Percentiles rank a stretch among this genome's conserved stretches.
Evolutionary conservation across 768 basidiomycete species (phyloP).

Genomic region (Leccinum incarnatum): DNA sequence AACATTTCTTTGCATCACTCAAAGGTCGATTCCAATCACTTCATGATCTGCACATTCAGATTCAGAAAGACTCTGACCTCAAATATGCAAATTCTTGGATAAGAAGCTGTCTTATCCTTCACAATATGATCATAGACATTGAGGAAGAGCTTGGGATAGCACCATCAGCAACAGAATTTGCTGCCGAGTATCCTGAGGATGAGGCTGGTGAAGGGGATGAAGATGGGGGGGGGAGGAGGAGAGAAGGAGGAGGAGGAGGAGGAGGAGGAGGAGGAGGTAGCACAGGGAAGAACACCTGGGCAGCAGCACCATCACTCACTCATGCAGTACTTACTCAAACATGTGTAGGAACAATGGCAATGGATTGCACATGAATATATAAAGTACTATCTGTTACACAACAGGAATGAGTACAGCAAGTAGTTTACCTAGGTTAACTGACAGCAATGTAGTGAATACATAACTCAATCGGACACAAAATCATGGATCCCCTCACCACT

Average conservation of each 20-base stretch:
- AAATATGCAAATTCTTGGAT: conserved; percentile 7
- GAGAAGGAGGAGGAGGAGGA: no score
- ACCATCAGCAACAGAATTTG: not conserved
- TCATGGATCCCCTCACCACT: no score
- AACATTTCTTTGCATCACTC: conserved; percentile 15
- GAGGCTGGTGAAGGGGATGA: not conserved
- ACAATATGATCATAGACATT: conserved; percentile 20
- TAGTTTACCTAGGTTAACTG: no score
- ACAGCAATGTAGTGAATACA: no score
- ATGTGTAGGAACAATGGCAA: not conserved
- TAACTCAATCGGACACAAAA: no score
- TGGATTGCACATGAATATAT: no score
- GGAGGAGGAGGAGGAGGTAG: not conserved
- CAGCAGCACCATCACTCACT: not conserved
- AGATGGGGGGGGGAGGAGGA: no score
- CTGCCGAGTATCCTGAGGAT: not conserved
- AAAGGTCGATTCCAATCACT: conserved; percentile 15
- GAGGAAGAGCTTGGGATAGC: conserved; percentile 5
- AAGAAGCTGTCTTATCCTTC: conserved; percentile 1
- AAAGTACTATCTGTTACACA: no score
- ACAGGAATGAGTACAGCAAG: no score
- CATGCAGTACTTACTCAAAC: not conserved
- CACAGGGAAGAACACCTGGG: not conserved
- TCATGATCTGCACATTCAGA: conserved; percentile 7
- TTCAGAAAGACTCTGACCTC: conserved; percentile 4